Evolutionary conservation across 768 basidiomycete genomes (phyloP).

Genomic region (Solioccasus polychromus): DNA sequence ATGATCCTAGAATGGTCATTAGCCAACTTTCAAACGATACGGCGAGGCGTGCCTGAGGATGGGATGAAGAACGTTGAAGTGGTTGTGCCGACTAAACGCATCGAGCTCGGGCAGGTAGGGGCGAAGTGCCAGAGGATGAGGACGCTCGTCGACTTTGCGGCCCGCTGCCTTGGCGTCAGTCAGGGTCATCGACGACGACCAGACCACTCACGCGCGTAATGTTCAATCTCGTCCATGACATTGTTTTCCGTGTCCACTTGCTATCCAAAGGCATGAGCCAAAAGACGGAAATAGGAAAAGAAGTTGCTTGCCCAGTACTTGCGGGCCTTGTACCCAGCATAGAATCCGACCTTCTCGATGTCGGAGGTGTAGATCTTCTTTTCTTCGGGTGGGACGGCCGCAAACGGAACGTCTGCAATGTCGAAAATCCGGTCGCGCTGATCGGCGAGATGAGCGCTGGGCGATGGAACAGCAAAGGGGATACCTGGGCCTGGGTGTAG

Average conservation of each 20-base stretch:
- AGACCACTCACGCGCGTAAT: conserved; percentile 49
- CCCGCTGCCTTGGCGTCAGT: conserved; percentile 37
- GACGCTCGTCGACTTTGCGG: conserved; percentile 39
- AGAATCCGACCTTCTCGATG: conserved; percentile 41
- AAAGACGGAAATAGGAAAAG: neutral
- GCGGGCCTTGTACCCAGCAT: conserved; percentile 48
- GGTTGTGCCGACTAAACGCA: conserved; percentile 48
- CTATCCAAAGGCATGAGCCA: conserved; percentile 28
- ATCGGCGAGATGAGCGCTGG: conserved; percentile 9
- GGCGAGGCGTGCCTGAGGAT: conserved; percentile 37
- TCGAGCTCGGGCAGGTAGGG: conserved; percentile 52
- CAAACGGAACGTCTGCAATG: conserved; percentile 46
- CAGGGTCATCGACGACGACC: neutral
- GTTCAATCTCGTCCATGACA: conserved; percentile 60
- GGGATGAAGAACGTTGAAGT: conserved; percentile 47
- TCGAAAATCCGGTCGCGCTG: conserved; percentile 48
- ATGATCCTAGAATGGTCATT: conserved; percentile 36
- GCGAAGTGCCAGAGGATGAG: conserved; percentile 46
- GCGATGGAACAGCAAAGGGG: neutral
- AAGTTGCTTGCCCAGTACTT: conserved; percentile 42
- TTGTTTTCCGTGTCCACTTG: conserved; percentile 48
- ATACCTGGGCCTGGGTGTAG: conserved; percentile 37
- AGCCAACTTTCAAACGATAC: neutral
- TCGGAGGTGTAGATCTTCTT: conserved; percentile 37
- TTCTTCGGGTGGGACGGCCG: conserved; percentile 39